Base-by-base conservation (phyloP, 495 filamentous ascomycete genomes). In the Aspergillus egyptiacus region DNA sequence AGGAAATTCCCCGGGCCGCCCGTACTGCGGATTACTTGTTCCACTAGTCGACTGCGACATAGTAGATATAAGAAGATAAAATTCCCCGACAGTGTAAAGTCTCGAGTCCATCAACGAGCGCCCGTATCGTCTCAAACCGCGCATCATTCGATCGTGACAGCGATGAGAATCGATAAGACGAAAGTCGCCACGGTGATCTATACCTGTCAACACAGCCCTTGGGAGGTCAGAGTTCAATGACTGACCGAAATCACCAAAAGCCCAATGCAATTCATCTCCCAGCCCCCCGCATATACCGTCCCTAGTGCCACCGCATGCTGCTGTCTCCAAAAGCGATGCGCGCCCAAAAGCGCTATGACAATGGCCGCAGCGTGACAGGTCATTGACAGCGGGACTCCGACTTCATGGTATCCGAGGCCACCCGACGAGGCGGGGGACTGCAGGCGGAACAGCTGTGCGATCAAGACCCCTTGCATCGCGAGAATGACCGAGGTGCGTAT, bases 401-500 rank as follows among this genome's bases (percentile, higher is more conserved):
- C 66, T 22, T 75, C 59, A 51, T 75, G 77, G 66, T 80, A 89
- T 18, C 78, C 77, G 27, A 89, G 69, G 2, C 54, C 46, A 1
- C 51, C 46, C 0, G 50, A 13, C 1, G 51, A 53, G 4, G 58
- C 27, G 13, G 71, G 62, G 67, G 77, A 76, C 55, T 87, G 82
- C 3, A 91, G 74, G 44, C 80, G 72, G 57, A 84, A 85, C 5
- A 89, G 76, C 58, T 91, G 85, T 0, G 85, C 79, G 30, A 85
- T 71, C 19, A 82, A 56, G 5, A 83, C 78, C 34, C 82, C 79
- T 42, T 82, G 69, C 65, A 90, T 83, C 5, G 85, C 77, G 18
- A 91, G 68, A 6, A 79, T 69, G 19, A 85, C 63, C 0, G 85
- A 86, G 6, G 86, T 89, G 41, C 86, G 82, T 33, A 89, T 73